These are phyloP conservation scores for Potentilla sterilis DNA, from an alignment of 306 rosid species.

Conservation along the genomic window DNA sequence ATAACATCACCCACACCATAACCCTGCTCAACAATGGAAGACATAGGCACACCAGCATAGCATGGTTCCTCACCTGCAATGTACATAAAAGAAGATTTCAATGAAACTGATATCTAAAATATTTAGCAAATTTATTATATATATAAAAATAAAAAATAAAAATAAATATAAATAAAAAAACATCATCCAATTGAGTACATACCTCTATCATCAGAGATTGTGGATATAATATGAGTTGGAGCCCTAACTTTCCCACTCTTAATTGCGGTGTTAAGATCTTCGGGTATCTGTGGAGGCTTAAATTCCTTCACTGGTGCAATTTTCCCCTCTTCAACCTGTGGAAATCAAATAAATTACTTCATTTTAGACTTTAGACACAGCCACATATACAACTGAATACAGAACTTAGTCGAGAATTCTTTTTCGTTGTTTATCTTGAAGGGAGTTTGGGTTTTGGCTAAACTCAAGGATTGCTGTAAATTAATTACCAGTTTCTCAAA, in stretches of 20 bases:
- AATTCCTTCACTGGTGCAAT: constrained; percentile 76
- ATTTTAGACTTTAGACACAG: constrained; percentile 4
- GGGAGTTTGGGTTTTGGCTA: neutral
- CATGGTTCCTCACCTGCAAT: constrained; percentile 94
- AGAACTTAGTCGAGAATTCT: neutral
- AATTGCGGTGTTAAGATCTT: constrained; percentile 81
- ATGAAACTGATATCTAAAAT: constrained; percentile 21
- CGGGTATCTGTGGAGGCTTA: constrained; percentile 94
- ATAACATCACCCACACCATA: constrained; percentile 92
- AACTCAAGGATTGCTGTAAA: constrained; percentile 27
- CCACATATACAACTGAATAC: neutral
- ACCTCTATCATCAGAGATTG: constrained; percentile 99
- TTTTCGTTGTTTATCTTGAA: neutral
- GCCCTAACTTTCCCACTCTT: constrained; percentile 98
- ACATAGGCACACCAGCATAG: constrained; percentile 99
- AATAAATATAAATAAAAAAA: too few relatives aligned
- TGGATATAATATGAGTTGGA: constrained; percentile 96
- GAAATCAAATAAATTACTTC: constrained; percentile 16
- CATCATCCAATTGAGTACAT: constrained; percentile 19
- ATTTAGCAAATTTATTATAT: neutral
- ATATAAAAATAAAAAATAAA: neutral
- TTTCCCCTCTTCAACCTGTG: constrained; percentile 68
- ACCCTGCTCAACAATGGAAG: constrained; percentile 92
- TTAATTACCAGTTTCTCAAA: constrained; percentile 78
- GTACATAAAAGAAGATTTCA: constrained; percentile 24